These are phyloP conservation scores for Mucor plumbeus DNA, from an alignment of 371 early-diverging fungal species.

Conservation along the genomic window DNA sequence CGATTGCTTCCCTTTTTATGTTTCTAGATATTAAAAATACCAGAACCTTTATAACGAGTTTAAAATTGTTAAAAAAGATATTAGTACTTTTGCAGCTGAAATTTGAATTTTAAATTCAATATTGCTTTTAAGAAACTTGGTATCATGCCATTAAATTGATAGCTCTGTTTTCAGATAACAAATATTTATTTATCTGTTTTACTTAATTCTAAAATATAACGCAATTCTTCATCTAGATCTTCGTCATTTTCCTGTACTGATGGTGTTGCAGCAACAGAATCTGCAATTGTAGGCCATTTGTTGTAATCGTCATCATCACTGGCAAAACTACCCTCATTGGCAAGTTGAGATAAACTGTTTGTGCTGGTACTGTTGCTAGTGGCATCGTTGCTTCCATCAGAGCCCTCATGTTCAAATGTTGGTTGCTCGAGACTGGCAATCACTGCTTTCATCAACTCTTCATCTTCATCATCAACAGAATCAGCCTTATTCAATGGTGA, in stretches of 20 bases:
- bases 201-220: conserved; percentile 47
- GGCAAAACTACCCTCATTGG: not conserved
- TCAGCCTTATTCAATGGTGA: conserved; percentile 6
- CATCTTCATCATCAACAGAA: conserved; percentile 42
- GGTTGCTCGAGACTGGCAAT: conserved; percentile 46
- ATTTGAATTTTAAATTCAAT: no score
- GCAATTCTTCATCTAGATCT: conserved; percentile 49
- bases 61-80: no score
- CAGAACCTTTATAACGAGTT: no score
- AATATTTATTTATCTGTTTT: conserved; percentile 38
- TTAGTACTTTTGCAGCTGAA: no score
- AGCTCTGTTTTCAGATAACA: no score
- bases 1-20: no score
- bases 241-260: conserved; percentile 21
- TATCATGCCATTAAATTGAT: no score
- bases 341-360: not conserved
- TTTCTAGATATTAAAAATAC: no score
- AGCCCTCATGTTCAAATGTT: not conserved
- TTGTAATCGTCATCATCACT: conserved; percentile 7
- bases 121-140: no score
- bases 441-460: conserved; percentile 48
- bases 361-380: not conserved
- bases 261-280: not conserved
- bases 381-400: not conserved
- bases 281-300: conserved; percentile 18